Conservation (phyloP, 441 rosid species). For the Rhodomyrtus psidioides region DNA sequence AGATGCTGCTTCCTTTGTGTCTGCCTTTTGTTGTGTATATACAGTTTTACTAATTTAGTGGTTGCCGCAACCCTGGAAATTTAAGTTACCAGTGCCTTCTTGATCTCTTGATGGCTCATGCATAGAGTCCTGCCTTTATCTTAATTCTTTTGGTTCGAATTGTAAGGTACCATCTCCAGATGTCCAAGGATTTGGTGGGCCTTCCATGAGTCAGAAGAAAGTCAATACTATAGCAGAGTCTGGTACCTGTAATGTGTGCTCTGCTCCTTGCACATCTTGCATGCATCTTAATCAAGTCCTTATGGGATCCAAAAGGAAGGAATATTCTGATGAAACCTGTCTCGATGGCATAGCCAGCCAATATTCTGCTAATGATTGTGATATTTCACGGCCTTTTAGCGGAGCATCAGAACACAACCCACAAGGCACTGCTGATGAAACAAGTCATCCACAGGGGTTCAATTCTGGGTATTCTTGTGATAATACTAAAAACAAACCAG, state of each 20-base stretch:
- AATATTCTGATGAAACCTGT: slow-evolving; percentile 59
- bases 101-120: neutral
- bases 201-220: slow-evolving; percentile 38
- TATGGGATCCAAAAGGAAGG: slow-evolving; percentile 49
- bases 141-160: slow-evolving; percentile 1
- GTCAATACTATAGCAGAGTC: slow-evolving; percentile 42
- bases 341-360: slow-evolving; percentile 42
- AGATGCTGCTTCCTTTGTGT: neutral
- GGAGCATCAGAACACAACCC: slow-evolving; percentile 23
- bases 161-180: slow-evolving; percentile 26
- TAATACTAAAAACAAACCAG: slow-evolving; percentile 54
- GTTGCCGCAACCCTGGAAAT: neutral
- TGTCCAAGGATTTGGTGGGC: slow-evolving; percentile 36
- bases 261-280: slow-evolving; percentile 85
- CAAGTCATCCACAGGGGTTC: slow-evolving; percentile 45
- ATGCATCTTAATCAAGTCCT: slow-evolving; percentile 52
- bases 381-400: slow-evolving; percentile 18
- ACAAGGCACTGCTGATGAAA: slow-evolving; percentile 47
- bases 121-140: neutral
- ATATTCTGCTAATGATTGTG: slow-evolving; percentile 46
- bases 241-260: slow-evolving; percentile 81
- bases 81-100: neutral
- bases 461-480: slow-evolving; percentile 53
- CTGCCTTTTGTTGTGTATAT: neutral
- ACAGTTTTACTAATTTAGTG: neutral